A percentile compares a stretch with the other conserved stretches of the same genome.
Evolutionary conservation across 768 basidiomycete genomes (phyloP).

Genomic region (Neoboletus subvelutipes): DNA sequence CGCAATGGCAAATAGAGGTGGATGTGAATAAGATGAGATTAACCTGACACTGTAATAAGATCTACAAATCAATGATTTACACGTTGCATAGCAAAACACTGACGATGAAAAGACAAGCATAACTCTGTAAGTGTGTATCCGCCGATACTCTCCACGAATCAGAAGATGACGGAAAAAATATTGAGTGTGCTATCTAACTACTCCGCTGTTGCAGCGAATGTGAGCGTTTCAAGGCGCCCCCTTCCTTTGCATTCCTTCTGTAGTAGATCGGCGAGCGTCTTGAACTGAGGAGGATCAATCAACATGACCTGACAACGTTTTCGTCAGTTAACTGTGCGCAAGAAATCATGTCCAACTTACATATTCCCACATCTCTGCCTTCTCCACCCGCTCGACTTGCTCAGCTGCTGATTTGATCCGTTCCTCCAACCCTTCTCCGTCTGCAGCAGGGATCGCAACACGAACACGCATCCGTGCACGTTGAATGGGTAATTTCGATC

Average conservation of each 20-base stretch:
- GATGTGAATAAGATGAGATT: background rate
- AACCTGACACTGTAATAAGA: background rate
- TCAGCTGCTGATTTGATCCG: conserved; percentile 73
- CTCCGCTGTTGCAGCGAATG: conserved; percentile 62
- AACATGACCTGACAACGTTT: conserved; percentile 65
- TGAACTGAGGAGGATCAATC: conserved; percentile 92
- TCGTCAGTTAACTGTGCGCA: conserved; percentile 10
- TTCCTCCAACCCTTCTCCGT: conserved; percentile 67
- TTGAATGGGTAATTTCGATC: conserved; percentile 88
- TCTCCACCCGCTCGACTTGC: conserved; percentile 81
- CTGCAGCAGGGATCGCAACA: conserved; percentile 65
- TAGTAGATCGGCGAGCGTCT: conserved; percentile 82
- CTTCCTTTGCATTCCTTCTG: conserved; percentile 90
- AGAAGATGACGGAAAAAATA: background rate
- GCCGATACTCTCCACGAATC: background rate
- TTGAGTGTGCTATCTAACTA: conserved; percentile 7
- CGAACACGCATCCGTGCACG: conserved; percentile 91
- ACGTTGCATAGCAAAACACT: background rate
- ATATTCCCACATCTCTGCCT: conserved; percentile 79
- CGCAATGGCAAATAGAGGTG: background rate
- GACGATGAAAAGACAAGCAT: background rate
- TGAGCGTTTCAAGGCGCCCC: conserved; percentile 81
- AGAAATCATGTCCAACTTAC: conserved; percentile 48
- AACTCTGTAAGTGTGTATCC: background rate
- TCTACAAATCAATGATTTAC: background rate